Evolutionary conservation across 257 asterid genomes (phyloP).

Genomic region (Henckelia pumila): DNA sequence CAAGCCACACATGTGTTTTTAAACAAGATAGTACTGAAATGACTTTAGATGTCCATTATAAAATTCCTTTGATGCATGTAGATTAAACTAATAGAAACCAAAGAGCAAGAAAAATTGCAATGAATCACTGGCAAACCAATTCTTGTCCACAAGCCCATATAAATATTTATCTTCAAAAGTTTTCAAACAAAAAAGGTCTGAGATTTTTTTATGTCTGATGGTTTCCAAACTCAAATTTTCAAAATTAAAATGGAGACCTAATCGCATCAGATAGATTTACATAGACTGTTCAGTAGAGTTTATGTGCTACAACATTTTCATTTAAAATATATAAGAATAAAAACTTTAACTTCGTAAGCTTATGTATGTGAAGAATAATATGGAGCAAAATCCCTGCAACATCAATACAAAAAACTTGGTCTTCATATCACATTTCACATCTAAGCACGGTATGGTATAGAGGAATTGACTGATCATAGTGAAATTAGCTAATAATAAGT

Average conservation of each 20-base stretch:
- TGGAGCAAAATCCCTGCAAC: no score
- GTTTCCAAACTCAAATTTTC: conserved; percentile 13
- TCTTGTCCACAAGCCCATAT: conserved; percentile 14
- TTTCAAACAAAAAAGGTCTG: conserved; percentile 11
- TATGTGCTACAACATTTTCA: not conserved
- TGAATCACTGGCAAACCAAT: conserved; percentile 1
- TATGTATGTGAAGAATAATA: conserved; percentile 8
- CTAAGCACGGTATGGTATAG: no score
- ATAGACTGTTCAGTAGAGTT: conserved; percentile 1
- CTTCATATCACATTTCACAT: no score
- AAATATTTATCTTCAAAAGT: conserved; percentile 3
- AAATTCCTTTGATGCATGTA: conserved; percentile 9
- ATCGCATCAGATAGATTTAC: not conserved
- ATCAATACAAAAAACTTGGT: no score
- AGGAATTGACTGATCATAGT: no score
- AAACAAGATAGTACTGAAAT: conserved; percentile 13
- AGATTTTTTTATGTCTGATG: conserved; percentile 15
- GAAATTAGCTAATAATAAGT: no score
- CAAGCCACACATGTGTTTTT: conserved; percentile 23
- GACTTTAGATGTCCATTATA: not conserved
- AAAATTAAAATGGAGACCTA: conserved; percentile 2
- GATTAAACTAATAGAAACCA: conserved; percentile 20
- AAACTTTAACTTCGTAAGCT: not conserved
- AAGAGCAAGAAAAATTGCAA: not conserved
- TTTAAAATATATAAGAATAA: not conserved